Evolutionary conservation across 805 yeast species (phyloP), one percentile per base, ranked within the genome.

Genomic region (Saccharomyces jurei): DNA sequence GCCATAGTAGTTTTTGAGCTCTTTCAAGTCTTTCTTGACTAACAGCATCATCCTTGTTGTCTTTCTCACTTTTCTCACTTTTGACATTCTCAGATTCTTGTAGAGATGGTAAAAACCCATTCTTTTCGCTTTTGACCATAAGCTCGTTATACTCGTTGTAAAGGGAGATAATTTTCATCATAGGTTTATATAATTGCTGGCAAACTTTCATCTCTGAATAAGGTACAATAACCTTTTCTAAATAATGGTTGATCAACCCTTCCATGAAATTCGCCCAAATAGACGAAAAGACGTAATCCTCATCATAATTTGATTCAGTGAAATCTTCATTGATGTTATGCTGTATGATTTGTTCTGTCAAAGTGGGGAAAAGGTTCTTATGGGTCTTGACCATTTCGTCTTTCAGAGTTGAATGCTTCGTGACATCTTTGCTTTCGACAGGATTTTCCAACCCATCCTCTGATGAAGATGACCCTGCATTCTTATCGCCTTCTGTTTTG

Each of bases 191-290:
- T 41, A 70, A 53, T 48, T 70, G 72, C 55, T 66, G 71, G 32
- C 73, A 69, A 41, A 70, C 72, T 53, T 69, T 70, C 64, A 63
- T 63, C 54, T 70, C 74, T 17, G 72, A 69, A 21, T 60, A 64
- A 6, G 74, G 73, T 4, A 69, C 70, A 26, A 70, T 70, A 2
- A 66, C 61, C 50, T 63, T 65, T 46, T 70, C 72, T 55, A 70
- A 53, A 54, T 69, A 69, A 54, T 70, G 74, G 50, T 70, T 70
- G 21, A 70, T 70, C 46, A 70, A 53, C 5, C 73, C 73, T 54
- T 70, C 74, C 72, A 69, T 70, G 50, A 70, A 70, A 50, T 70
- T 70, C 2, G 74, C 73, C 74, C 74, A 70, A 13, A 69, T 68
- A 2, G 72, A 67, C 6, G 72, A 69, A 54, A 67, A 68, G 1